Evolutionary conservation across 1,139 yeast genomes (phyloP).

Genomic region (Geotrichum candidum): DNA sequence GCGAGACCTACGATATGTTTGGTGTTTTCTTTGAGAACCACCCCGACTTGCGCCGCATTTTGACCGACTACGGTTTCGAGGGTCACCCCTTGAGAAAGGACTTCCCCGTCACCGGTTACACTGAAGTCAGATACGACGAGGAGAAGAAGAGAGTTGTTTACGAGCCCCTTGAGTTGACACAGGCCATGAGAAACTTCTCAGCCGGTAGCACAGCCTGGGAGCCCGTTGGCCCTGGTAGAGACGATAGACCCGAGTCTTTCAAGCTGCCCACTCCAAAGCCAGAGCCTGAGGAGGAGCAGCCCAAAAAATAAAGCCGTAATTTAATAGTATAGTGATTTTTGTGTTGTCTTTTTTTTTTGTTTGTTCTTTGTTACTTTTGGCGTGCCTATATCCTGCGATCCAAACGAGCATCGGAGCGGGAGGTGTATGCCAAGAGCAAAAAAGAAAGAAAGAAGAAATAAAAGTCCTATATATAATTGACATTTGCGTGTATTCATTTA

Average conservation of each 20-base stretch:
- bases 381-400: not conserved
- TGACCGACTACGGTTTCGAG: constrained; percentile 90
- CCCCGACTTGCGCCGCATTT: constrained; percentile 83
- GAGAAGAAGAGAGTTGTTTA: constrained; percentile 86
- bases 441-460: not conserved
- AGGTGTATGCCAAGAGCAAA: too few species aligned
- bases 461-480: not conserved
- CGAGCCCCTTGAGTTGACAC: constrained; percentile 85
- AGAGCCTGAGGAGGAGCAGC: constrained; percentile 41
- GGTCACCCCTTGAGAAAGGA: constrained; percentile 91
- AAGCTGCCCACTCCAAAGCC: constrained; percentile 79
- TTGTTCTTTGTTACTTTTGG: not conserved
- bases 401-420: not conserved
- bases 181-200: constrained; percentile 85
- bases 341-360: too few species aligned
- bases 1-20: constrained; percentile 81
- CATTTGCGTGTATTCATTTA: not conserved
- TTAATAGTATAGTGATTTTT: not conserved
- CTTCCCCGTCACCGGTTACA: constrained; percentile 88
- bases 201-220: constrained; percentile 91
- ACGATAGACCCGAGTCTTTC: constrained; percentile 73
- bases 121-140: constrained; percentile 84
- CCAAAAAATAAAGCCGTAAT: constrained; percentile 28
- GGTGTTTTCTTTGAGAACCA: constrained; percentile 85
- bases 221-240: constrained; percentile 84